Base-by-base conservation (phyloP, 106 monocot genomes). In the Amphibolis antarctica region DNA sequence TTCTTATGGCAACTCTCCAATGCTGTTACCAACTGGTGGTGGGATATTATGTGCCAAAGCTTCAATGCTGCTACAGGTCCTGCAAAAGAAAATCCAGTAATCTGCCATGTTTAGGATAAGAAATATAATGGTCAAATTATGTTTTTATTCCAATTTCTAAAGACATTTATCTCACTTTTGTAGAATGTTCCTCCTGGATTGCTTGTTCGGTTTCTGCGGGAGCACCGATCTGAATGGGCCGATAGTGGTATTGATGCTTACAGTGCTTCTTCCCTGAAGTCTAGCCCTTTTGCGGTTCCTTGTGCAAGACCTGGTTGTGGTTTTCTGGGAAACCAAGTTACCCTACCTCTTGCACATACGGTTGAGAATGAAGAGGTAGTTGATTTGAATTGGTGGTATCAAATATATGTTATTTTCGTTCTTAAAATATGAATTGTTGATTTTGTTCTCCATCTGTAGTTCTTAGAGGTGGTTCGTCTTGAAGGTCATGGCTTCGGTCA, bases 201-300 rank as follows among this genome's bases (percentile, higher is more conserved):
- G 47, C 69, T 93, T 15, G 79, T 93, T 44, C 78, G 82, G 18
- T 93, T 89, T 65, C 58, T 93, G 69, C 83, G 93, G 73, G 88
- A 89, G 62, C 93, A 93, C 23, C 88, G 93, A 22, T 93, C 93
- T 1, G 85, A 89, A 64, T 93, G 93, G 93, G 93, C 93, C 9
- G 93, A 93, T 73, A 83, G 77, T 53, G 81, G 77, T 36, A 68
- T 88, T 13, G 93, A 93, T 75, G 85, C 85, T 24, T 93, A 83
- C 68, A 72, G 80, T 51, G 79, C 85, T 55, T 56, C 85, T 62
- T 60, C 85, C 27, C 23, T 93, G 15, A 93, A 88, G 62, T 67
- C 76, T 55, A 74, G 79, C 21, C 69, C 81, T 44, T 71, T 66
- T 66, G 71, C 73, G 10, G 72, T 88, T 65, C 79, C 78, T 43